A percentile compares a stretch with the other conserved stretches of the same genome.
phyloP scores from a whole-genome alignment of 2,329 filamentous ascomycete species.

The Zasmidium angulare region DNA sequence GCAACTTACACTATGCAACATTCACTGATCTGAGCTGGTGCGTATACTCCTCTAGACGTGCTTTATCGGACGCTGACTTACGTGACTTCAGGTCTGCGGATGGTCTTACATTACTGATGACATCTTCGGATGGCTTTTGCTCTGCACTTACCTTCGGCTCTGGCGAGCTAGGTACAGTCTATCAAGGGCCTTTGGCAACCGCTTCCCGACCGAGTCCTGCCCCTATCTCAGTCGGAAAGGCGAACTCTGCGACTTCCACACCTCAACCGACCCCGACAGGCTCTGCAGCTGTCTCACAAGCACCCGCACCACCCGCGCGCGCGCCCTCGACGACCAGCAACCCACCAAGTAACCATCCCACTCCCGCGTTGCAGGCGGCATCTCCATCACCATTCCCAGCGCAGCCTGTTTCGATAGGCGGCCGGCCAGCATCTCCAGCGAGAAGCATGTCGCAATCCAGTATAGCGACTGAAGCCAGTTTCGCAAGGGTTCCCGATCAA shows the following conservation, averaged over 20 bases:
- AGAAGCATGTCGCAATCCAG: conserved; percentile 86
- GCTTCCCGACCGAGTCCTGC: conserved; percentile 40
- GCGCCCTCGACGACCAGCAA: conserved; percentile 13
- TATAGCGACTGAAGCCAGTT: conserved; percentile 62
- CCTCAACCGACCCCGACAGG: conserved; percentile 38
- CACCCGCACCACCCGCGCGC: conserved; percentile 49
- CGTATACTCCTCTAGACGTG: conserved; percentile 36
- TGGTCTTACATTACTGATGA: conserved; percentile 79
- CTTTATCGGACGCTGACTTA: conserved; percentile 38
- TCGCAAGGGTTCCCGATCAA: conserved; percentile 45
- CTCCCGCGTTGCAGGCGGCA: conserved; percentile 36
- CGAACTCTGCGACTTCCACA: conserved; percentile 40
- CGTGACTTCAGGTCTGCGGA: conserved; percentile 62
- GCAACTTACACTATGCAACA: conserved; percentile 94
- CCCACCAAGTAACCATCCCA: conserved; percentile 5
- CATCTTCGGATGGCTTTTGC: conserved; percentile 98
- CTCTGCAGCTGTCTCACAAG: conserved; percentile 13
- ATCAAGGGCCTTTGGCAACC: conserved; percentile 61
- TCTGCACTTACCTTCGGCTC: conserved; percentile 81
- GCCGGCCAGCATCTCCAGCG: conserved; percentile 72
- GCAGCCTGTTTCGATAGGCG: conserved; percentile 14
- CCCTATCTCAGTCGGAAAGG: conserved; percentile 40
- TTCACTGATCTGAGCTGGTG: conserved; percentile 97
- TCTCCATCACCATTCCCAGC: conserved; percentile 56
- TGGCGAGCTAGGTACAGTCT: conserved; percentile 81